phyloP scores from a whole-genome alignment of 148 eudicot species.

The Nepenthes mirabilis region DNA sequence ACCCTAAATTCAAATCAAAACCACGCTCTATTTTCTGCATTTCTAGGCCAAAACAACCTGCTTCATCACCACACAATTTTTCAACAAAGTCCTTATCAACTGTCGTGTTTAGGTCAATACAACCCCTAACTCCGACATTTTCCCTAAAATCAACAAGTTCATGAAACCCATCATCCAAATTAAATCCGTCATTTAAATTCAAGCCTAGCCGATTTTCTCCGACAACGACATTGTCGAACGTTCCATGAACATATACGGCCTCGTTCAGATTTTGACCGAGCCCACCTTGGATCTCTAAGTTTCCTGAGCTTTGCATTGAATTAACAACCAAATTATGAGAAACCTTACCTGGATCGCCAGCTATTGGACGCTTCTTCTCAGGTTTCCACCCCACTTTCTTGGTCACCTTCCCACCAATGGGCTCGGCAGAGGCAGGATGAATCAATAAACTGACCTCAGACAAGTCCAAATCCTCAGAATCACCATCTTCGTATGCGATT shows the following conservation, averaged over 20 bases:
- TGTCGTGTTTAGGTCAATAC: conserved; percentile 66
- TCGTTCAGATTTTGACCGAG: conserved; percentile 9
- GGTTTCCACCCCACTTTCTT: conserved; percentile 31
- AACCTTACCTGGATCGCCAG: conserved; percentile 27
- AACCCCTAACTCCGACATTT: conserved; percentile 8
- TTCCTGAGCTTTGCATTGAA: conserved; percentile 6
- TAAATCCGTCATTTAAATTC: conserved; percentile 25
- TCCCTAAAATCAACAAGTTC: conserved; percentile 4
- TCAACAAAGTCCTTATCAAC: conserved; percentile 29
- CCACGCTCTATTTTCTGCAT: conserved; percentile 25
- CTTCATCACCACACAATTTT: not conserved
- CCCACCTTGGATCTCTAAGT: conserved; percentile 9
- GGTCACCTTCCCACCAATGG: conserved; percentile 4
- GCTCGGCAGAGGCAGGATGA: conserved; percentile 4
- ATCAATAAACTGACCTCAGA: conserved; percentile 15
- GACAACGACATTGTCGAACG: conserved; percentile 6
- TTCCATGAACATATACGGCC: not conserved
- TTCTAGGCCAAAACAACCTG: conserved; percentile 4
- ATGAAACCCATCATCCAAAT: conserved; percentile 17
- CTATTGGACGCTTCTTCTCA: conserved; percentile 18
- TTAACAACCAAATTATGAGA: conserved; percentile 12
- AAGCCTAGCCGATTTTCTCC: conserved; percentile 28
- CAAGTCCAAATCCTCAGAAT: conserved; percentile 40
- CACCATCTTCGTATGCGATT: conserved; percentile 52
- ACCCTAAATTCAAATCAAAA: conserved; percentile 70